Evolutionary conservation across 495 filamentous ascomycete genomes (phyloP), one percentile per base, ranked within the genome.

Genomic region (Pyrenula aspistea): DNA sequence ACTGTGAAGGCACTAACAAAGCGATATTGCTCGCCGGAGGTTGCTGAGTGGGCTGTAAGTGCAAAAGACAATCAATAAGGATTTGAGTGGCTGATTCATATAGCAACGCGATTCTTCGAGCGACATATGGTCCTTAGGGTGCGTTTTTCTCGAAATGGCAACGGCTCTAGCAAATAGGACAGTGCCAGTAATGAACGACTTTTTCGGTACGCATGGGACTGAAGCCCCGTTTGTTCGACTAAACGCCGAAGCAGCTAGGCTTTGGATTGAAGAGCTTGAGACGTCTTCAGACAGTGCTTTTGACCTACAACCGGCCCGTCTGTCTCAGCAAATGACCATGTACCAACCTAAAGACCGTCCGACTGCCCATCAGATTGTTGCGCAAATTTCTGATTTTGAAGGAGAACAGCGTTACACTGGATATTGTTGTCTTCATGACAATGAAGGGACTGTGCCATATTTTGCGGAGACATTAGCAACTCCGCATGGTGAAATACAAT

Each of bases 101-200:
- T n/a, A n/a, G n/a, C n/a, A n/a, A n/a, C n/a, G n/a, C n/a, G n/a
- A n/a, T n/a, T n/a, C n/a, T n/a, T n/a, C n/a, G n/a, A n/a, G n/a
- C n/a, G 73, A 76, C 55, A 65, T 76, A 10, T 76, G 68, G 67
- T 68, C 66, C 19, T 63, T 76, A 2, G 73, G 73, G 4, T 63
- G 65, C 50, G 65, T 76, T 12, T 76, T 72, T 56, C 56, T 74
- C 0, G 71, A 75, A 31, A 74, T 75, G 65, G 55, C 59, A 0
- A 68, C 64, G 22, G 58, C 72, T 19, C 60, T 73, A 15, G 49
- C 57, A n/a, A 56, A 57, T 11, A 53, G 31, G 31, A 60, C 22
- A 10, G 3, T 65, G 8, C 15, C 4, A 4, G 42, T 53, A 22
- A 55, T 64, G 56, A 47, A 51, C 21, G 22, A 8, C 22, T 59